Base-by-base conservation (phyloP, 129 eudicot genomes). In the Silybum marianum region DNA sequence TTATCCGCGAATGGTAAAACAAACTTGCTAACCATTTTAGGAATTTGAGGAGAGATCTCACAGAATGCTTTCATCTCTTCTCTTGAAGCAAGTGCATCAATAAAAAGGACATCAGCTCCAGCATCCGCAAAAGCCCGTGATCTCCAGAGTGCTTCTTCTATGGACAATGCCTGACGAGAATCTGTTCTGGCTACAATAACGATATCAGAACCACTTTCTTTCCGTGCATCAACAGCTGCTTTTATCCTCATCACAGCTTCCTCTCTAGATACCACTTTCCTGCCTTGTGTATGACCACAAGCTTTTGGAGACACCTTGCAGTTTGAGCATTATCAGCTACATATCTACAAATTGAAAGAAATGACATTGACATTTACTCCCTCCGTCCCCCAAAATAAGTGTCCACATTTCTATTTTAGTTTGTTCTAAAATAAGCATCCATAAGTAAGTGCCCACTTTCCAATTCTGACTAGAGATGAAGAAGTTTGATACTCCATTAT, bases 211-310 rank as follows among this genome's bases (percentile, higher is more conserved):
- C 97, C 99, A 87, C 91, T 89, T 78, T 95, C 97, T 81, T 81
- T 85, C 18, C 99, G 85, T 71, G 99, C 97, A 89, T 95, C 97
- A 84, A 95, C 94, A 69, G 99, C 99, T 42, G 99, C 99, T 87
- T 81, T 90, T 83, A 95, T 92, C 86, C 84, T 93, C 91, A 95
- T 89, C 32, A 95, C 87, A 66, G 99, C 97, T 86, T 95, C 99
- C 76, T 90, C 97, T 82, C 97, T 88, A 34, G 97, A 82, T 72
- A 90, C 84, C 25, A 95, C 99, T 92, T 89, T 90, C 75, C 99
- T 88, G 74, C 99, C 99, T 70, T 84, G 91, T 68, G 94, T 95
- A 84, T 95, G 99, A 82, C 99, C 99, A 83, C 99, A 95, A 85
- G 99, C 99, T 88, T 95, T 95, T 30, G 99, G 99, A 69, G 97